Evolutionary conservation across 805 yeast genomes (phyloP).

Genomic region (Candida takata): DNA sequence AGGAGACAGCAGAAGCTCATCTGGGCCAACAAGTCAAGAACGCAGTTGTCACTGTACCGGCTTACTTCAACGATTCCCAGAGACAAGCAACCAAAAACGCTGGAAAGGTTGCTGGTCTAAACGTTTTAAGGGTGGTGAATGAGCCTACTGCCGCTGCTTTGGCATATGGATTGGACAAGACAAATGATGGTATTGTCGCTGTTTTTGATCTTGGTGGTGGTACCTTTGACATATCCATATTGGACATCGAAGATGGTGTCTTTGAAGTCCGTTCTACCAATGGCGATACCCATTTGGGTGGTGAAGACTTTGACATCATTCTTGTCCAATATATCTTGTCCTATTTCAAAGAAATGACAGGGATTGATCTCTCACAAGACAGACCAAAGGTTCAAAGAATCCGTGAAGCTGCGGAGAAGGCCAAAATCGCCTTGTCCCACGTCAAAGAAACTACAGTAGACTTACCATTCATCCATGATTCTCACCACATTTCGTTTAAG

Average conservation of each 20-base stretch:
- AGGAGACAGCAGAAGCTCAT: slow-evolving; percentile 52
- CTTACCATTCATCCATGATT: slow-evolving; percentile 61
- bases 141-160: slow-evolving; percentile 86
- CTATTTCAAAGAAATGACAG: slow-evolving; percentile 43
- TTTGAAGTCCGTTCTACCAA: slow-evolving; percentile 79
- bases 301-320: slow-evolving; percentile 75
- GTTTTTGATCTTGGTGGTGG: slow-evolving; percentile 82
- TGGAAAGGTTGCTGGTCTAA: slow-evolving; percentile 68
- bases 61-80: slow-evolving; percentile 76
- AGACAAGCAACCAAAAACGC: slow-evolving; percentile 81
- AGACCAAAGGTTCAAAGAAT: slow-evolving; percentile 59
- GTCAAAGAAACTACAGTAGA: slow-evolving; percentile 53
- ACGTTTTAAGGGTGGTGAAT: slow-evolving; percentile 68
- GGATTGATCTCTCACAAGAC: slow-evolving; percentile 21
- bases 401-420: slow-evolving; percentile 72
- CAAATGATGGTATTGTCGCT: slow-evolving; percentile 33
- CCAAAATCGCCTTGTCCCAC: slow-evolving; percentile 70
- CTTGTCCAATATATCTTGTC: slow-evolving; percentile 50
- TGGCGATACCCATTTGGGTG: slow-evolving; percentile 82
- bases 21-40: slow-evolving; percentile 48
- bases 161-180: slow-evolving; percentile 67
- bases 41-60: slow-evolving; percentile 82
- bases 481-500: slow-evolving; percentile 51
- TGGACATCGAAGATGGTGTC: slow-evolving; percentile 74
- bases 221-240: slow-evolving; percentile 72